Conservation (phyloP, 2,329 filamentous ascomycete species). For the Cladosporium sp. region DNA sequence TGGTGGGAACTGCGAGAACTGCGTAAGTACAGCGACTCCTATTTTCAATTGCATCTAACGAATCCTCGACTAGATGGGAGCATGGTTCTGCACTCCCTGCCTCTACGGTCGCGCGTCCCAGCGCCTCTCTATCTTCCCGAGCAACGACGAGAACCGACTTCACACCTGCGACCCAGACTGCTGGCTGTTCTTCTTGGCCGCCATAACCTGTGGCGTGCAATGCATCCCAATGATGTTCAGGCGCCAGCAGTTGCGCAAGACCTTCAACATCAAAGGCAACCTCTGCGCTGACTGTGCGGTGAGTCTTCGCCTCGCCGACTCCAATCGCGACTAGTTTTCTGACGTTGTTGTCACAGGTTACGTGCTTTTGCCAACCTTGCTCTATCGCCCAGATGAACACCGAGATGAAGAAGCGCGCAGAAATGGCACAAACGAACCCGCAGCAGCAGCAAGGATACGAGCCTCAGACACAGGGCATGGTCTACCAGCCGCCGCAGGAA, state of each 20-base stretch:
- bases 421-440: not conserved
- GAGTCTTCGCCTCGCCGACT: not conserved
- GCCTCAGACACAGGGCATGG: not conserved
- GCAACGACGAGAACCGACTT: conserved; percentile 3
- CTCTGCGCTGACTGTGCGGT: conserved; percentile 14
- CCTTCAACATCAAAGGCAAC: conserved; percentile 15
- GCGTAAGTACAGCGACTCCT: conserved; percentile 2
- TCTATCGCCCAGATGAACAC: conserved; percentile 19
- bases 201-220: not conserved
- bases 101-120: conserved; percentile 17
- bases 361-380: conserved; percentile 15
- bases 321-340: not conserved
- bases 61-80: conserved; percentile 9
- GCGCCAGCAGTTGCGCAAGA: conserved; percentile 15
- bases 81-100: conserved; percentile 18
- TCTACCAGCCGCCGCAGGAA: not conserved
- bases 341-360: not conserved
- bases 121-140: conserved; percentile 15
- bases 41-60: not conserved
- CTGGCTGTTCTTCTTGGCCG: conserved; percentile 9
- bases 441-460: not conserved
- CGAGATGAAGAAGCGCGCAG: conserved; percentile 20
- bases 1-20: conserved; percentile 18
- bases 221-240: conserved; percentile 16
- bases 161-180: conserved; percentile 14